Evolutionary conservation across 768 basidiomycete genomes (phyloP), one percentile per base, ranked within the genome.

Genomic region (Suillus plorans): DNA sequence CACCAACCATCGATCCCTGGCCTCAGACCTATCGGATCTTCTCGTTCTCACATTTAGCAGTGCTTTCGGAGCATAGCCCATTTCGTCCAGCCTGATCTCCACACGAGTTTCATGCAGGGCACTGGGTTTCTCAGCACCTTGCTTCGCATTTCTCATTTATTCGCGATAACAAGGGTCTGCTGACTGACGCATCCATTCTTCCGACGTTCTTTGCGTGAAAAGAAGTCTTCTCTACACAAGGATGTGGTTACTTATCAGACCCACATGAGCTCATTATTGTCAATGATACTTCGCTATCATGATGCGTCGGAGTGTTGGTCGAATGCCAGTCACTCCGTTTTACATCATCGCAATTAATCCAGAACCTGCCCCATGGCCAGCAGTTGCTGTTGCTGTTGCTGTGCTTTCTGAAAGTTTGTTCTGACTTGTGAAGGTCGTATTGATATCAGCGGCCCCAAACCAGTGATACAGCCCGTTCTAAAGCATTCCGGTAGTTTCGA

Each of bases 31-130:
- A 37, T 14, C 22, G 57, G 57, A 58, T 58, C 57, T 58, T 57
- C 56, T 14, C 10, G 37, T 36, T 55, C 34, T 36, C 20, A n/a
- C 53, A 37, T 7, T 41, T 25, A 28, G 37, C 57, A 28, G 57
- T 41, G 57, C 57, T 41, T 55, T 58, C 39, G 22, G 39, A 41
- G 57, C 57, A 58, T 58, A 58, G 57, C 57, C 37, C 39, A 9
- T 25, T 41, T 16, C 16, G 36, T 57, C 36, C 36, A 22, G 36
- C 56, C 34, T 56, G 34, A n/a, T 37, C 22, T 22, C 56, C 36
- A 57, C 56, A 37, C 56, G 36, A 58, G 22, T 58, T 57, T 16
- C 22, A 39, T 10, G 14, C 16, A 58, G 57, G 57, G 57, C 57
- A 41, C 25, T 58, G 57, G 57, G 57, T 41, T 58, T 41, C 39